Evolutionary conservation across 75 land plant genomes (phyloP).

Genomic region (Adiantum capillusveneris): DNA sequence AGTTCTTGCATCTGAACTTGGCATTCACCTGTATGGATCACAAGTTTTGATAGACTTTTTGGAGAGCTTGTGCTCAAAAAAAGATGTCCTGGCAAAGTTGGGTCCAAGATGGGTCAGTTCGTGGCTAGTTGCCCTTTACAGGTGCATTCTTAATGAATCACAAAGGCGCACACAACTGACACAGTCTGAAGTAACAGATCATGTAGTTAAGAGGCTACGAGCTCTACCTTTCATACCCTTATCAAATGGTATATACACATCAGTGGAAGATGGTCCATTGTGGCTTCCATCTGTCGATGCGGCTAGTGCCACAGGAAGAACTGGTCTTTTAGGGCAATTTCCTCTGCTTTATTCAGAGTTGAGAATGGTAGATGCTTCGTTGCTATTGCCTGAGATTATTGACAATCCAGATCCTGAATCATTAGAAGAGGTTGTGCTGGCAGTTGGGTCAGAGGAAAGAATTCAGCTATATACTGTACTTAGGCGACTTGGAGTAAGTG

Average conservation of each 20-base stretch:
- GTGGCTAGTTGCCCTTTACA: constrained; percentile 56
- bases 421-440: neutral
- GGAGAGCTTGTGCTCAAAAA: constrained; percentile 34
- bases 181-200: neutral
- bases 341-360: constrained; percentile 49
- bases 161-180: neutral
- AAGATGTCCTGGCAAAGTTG: constrained; percentile 33
- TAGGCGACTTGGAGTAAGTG: constrained; percentile 52
- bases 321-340: constrained; percentile 29
- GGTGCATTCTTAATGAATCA: constrained; percentile 12
- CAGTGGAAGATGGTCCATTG: constrained; percentile 63
- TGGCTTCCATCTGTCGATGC: constrained; percentile 63
- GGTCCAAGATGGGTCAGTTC: constrained; percentile 60
- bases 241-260: constrained; percentile 58
- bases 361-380: constrained; percentile 52
- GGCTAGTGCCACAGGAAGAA: constrained; percentile 19
- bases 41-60: constrained; percentile 45
- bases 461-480: constrained; percentile 37
- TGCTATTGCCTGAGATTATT: constrained; percentile 20
- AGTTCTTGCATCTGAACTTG: constrained; percentile 59
- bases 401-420: neutral
- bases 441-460: constrained; percentile 1
- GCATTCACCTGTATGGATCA: constrained; percentile 65
- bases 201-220: constrained; percentile 3
- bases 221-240: constrained; percentile 68